Evolutionary conservation across 345 rosid species (phyloP).

Genomic region (Pugionium dolabratum): DNA sequence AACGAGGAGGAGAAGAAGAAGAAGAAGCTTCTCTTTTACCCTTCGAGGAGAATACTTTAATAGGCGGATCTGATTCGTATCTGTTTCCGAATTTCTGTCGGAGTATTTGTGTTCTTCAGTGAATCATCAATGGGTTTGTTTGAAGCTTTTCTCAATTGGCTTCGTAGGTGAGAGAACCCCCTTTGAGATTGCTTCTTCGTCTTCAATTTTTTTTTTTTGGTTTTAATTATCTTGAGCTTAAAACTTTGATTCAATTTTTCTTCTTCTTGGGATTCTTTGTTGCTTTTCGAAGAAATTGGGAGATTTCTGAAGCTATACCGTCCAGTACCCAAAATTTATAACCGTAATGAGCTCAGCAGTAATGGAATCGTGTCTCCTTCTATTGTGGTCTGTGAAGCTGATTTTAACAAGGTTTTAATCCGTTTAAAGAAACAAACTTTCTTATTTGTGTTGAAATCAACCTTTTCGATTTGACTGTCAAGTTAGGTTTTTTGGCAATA

Average conservation of each 20-base stretch:
- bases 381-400: background rate
- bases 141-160: constrained; percentile 83
- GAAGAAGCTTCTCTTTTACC: constrained; percentile 20
- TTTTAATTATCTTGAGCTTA: background rate
- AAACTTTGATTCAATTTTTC: constrained; percentile 2
- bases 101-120: constrained; percentile 24
- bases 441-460: background rate
- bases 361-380: background rate
- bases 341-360: background rate
- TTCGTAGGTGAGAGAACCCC: constrained; percentile 52
- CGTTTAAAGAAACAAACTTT: background rate
- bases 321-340: background rate
- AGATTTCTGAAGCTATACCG: background rate
- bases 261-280: background rate
- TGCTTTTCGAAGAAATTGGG: background rate
- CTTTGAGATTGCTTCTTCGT: background rate
- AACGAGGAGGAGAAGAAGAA: constrained; percentile 15
- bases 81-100: constrained; percentile 33
- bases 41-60: constrained; percentile 36
- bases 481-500: background rate
- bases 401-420: background rate
- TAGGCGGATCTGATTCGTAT: constrained; percentile 32
- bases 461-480: constrained; percentile 4
- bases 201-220: background rate
- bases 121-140: constrained; percentile 55